These are phyloP conservation scores for Trichoderma lentiforme DNA, from an alignment of 2,329 filamentous ascomycete genomes.

Conservation along the genomic window DNA sequence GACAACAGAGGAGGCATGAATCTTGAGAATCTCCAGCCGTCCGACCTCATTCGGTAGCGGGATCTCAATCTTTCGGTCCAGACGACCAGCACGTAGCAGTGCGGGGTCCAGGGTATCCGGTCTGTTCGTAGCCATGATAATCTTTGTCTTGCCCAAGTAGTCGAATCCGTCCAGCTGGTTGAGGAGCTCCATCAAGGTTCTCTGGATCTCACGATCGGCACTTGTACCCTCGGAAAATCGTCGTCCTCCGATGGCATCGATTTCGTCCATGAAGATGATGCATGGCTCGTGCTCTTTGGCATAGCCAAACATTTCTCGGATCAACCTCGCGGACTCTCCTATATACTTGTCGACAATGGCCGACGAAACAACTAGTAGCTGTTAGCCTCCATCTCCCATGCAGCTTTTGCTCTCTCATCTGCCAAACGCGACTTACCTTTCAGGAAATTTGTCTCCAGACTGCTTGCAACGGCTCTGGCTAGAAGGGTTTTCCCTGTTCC, in stretches of 20 bases:
- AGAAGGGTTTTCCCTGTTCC: constrained; percentile 96
- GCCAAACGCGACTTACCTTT: constrained; percentile 62
- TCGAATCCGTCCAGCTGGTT: constrained; percentile 99
- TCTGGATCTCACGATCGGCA: constrained; percentile 95
- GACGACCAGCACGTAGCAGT: constrained; percentile 82
- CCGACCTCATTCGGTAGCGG: constrained; percentile 96
- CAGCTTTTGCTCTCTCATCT: background rate
- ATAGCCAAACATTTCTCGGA: constrained; percentile 99
- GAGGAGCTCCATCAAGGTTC: constrained; percentile 96
- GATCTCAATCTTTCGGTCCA: constrained; percentile 98
- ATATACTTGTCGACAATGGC: constrained; percentile 99
- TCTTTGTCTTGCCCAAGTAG: constrained; percentile 99
- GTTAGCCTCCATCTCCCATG: constrained; percentile 23
- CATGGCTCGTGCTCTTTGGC: constrained; percentile 99
- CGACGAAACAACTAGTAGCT: constrained; percentile 78
- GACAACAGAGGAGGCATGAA: constrained; percentile 81
- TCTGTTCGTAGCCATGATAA: constrained; percentile 99
- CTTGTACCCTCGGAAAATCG: constrained; percentile 97
- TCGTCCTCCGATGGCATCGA: constrained; percentile 95
- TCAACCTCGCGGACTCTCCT: constrained; percentile 92
- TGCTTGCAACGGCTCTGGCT: constrained; percentile 91
- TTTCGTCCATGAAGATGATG: constrained; percentile 99
- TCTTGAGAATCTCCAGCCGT: constrained; percentile 95
- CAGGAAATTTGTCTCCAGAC: constrained; percentile 95
- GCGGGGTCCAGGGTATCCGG: constrained; percentile 95